These are phyloP conservation scores for Fusarium mundagurra DNA, from an alignment of 2,329 filamentous ascomycete species.

Conservation along the genomic window DNA sequence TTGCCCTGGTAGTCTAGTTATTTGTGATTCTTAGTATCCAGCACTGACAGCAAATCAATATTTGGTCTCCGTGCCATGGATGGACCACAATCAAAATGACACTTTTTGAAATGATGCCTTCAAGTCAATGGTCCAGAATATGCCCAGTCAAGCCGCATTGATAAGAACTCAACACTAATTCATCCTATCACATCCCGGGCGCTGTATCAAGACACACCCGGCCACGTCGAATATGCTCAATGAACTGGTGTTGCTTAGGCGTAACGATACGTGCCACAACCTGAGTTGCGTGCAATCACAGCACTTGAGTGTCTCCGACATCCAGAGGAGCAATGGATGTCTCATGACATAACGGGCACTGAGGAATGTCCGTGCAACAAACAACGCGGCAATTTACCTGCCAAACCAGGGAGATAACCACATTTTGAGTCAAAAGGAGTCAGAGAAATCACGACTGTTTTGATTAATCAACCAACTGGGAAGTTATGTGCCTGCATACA, in stretches of 20 bases:
- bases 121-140: background rate
- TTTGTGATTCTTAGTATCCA: background rate
- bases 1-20: background rate
- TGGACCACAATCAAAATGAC: background rate
- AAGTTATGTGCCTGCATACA: background rate
- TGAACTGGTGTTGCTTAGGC: background rate
- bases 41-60: background rate
- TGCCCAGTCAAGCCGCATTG: conserved; percentile 1
- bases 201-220: background rate
- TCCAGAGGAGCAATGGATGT: background rate
- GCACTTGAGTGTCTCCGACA: background rate
- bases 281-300: background rate
- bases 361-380: conserved; percentile 30
- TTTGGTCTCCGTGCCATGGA: conserved; percentile 5
- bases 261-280: background rate
- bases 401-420: conserved; percentile 15
- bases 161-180: background rate
- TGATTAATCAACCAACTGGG: background rate
- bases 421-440: background rate
- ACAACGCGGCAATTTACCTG: conserved; percentile 6
- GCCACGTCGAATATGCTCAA: background rate
- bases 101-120: background rate
- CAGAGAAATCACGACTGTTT: background rate
- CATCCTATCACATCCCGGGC: background rate
- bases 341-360: conserved; percentile 1